These are phyloP conservation scores for Hypomontagnella submonticulosa DNA, from an alignment of 495 filamentous ascomycete species.

Conservation along the genomic window DNA sequence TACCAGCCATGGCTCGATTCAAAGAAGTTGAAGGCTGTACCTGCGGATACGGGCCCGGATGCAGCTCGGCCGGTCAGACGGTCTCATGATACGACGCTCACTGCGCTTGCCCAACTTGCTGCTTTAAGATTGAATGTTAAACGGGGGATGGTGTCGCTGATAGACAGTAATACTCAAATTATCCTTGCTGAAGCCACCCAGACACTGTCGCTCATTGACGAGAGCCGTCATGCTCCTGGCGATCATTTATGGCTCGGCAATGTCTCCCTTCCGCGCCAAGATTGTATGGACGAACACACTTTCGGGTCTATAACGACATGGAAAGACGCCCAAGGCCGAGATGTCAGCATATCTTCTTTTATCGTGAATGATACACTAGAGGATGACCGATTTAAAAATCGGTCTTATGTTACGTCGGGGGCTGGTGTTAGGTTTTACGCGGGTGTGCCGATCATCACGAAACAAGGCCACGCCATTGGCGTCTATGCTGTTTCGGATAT, in stretches of 20 bases:
- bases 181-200: conserved; percentile 72
- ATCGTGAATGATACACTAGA: conserved; percentile 41
- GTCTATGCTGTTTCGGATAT: conserved; percentile 75
- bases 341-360: conserved; percentile 26
- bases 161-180: conserved; percentile 68
- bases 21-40: conserved; percentile 34
- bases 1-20: conserved; percentile 45
- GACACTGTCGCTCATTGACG: conserved; percentile 58
- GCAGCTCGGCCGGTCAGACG: conserved; percentile 6
- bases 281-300: conserved; percentile 42
- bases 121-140: conserved; percentile 63
- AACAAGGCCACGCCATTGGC: conserved; percentile 75
- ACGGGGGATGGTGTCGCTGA: conserved; percentile 69
- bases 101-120: conserved; percentile 71
- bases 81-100: conserved; percentile 68
- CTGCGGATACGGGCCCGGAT: conserved; percentile 24
- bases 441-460: conserved; percentile 73
- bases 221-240: conserved; percentile 37
- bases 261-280: conserved; percentile 38
- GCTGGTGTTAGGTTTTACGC: conserved; percentile 66
- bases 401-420: conserved; percentile 39
- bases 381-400: conserved; percentile 41
- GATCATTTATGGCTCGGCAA: conserved; percentile 46
- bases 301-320: conserved; percentile 29
- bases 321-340: conserved; percentile 22